Evolutionary conservation across 495 filamentous ascomycete genomes (phyloP).

Genomic region (Aspergillus nanangensis): DNA sequence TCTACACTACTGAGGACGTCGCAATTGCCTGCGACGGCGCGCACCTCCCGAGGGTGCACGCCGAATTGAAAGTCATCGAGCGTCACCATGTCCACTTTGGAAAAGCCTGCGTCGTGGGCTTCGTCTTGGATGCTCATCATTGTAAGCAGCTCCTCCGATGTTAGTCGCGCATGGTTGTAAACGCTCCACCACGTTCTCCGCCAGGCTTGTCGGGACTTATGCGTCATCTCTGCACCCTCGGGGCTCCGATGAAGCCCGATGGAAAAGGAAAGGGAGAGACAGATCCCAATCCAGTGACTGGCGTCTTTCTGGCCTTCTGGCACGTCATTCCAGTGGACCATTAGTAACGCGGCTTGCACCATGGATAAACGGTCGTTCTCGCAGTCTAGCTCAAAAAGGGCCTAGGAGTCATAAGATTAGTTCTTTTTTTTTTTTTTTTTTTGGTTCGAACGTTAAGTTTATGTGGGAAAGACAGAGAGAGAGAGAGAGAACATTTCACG

Average conservation of each 20-base stretch:
- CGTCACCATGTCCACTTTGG: not conserved
- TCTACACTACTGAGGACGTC: constrained; percentile 1
- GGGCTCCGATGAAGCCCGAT: constrained; percentile 6
- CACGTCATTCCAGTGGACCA: constrained; percentile 7
- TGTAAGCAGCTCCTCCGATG: constrained; percentile 2
- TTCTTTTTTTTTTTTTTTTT: too few species aligned
- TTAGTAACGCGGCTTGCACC: constrained; percentile 3
- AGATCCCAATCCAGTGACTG: constrained; percentile 3
- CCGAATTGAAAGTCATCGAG: not conserved
- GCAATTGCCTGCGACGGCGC: not conserved
- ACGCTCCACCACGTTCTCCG: constrained; percentile 8
- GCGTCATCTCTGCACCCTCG: not conserved
- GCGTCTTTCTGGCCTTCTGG: constrained; percentile 6
- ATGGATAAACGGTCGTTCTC: constrained; percentile 6
- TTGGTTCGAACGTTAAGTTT: too few species aligned
- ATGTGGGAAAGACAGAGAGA: too few species aligned
- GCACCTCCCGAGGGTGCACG: not conserved
- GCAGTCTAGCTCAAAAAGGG: constrained; percentile 2
- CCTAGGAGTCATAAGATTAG: not conserved
- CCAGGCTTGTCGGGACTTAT: not conserved
- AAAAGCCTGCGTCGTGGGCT: not conserved
- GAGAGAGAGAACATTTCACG: too few species aligned
- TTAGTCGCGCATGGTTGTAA: constrained; percentile 6
- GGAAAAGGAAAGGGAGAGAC: constrained; percentile 5
- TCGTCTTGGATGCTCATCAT: constrained; percentile 8